Conservation (phyloP, 768 basidiomycete species). For the Amanita brunnescens region DNA sequence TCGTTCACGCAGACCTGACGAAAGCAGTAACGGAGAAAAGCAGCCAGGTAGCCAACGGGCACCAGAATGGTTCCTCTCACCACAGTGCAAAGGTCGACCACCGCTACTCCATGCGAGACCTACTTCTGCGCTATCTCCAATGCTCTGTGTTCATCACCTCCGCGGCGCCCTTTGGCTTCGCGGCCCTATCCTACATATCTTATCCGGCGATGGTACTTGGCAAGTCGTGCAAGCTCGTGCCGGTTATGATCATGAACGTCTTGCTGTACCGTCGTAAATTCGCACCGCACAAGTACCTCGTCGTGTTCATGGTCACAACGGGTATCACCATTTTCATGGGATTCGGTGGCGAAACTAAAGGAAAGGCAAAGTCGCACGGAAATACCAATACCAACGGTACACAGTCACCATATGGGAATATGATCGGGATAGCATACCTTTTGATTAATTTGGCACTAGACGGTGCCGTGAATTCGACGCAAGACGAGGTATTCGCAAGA, state of each 20-base stretch:
- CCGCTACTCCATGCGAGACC: constrained; percentile 32
- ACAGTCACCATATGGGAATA: constrained; percentile 40
- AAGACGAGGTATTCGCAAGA: constrained; percentile 88
- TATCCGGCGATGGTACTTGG: constrained; percentile 99
- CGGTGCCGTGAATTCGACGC: constrained; percentile 90
- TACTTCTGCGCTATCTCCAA: constrained; percentile 73
- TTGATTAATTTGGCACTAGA: constrained; percentile 86
- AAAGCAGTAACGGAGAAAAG: constrained; percentile 20
- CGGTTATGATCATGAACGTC: constrained; percentile 97
- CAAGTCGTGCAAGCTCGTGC: constrained; percentile 98
- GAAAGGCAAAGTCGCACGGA: constrained; percentile 28
- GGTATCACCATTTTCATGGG: constrained; percentile 96
- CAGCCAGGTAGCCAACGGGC: constrained; percentile 25
- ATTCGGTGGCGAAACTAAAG: constrained; percentile 52
- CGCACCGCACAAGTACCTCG: constrained; percentile 90
- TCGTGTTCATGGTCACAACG: constrained; percentile 84
- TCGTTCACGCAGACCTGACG: constrained; percentile 30
- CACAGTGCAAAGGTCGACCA: constrained; percentile 23
- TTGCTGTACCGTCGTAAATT: constrained; percentile 89
- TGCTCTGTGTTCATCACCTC: constrained; percentile 82
- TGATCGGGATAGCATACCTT: constrained; percentile 69
- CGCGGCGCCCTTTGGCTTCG: constrained; percentile 95
- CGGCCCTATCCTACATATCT: constrained; percentile 89
- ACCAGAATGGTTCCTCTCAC: constrained; percentile 23
- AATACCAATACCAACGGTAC: constrained; percentile 26